A percentile compares a stretch with the other conserved stretches of the same genome.
These are phyloP conservation scores for Xylariaceae sp. DNA, from an alignment of 2,329 filamentous ascomycete genomes.

Conservation along the genomic window DNA sequence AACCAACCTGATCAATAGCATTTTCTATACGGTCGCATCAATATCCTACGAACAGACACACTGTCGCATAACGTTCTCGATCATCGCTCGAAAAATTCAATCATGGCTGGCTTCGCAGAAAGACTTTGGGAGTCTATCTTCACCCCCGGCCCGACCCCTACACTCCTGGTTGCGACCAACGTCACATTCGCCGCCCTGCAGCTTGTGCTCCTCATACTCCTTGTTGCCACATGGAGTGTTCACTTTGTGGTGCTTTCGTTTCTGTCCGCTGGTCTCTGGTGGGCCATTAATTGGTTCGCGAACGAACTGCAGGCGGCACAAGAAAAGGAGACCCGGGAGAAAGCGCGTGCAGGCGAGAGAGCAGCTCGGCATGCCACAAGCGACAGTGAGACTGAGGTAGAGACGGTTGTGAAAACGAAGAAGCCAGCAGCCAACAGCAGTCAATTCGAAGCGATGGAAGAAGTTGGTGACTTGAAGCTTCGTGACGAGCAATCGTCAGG, in stretches of 20 bases:
- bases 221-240: constrained; percentile 78
- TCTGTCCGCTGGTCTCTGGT: constrained; percentile 82
- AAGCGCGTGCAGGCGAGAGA: constrained; percentile 33
- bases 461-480: constrained; percentile 45
- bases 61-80: not conserved
- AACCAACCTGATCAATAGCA: too few relatives aligned
- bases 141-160: constrained; percentile 83
- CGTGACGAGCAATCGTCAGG: constrained; percentile 35
- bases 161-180: constrained; percentile 86
- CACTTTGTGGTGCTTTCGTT: constrained; percentile 82
- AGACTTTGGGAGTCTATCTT: constrained; percentile 92
- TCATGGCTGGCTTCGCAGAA: constrained; percentile 60
- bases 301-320: constrained; percentile 52
- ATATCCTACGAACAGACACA: too few relatives aligned
- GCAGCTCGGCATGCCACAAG: constrained; percentile 28
- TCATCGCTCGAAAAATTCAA: constrained; percentile 4
- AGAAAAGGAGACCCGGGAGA: constrained; percentile 37
- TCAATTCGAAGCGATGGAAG: constrained; percentile 40
- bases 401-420: constrained; percentile 28
- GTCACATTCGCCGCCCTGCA: constrained; percentile 83
- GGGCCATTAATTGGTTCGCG: constrained; percentile 95
- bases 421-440: constrained; percentile 30
- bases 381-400: constrained; percentile 51
- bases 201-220: constrained; percentile 67
- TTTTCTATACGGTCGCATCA: too few relatives aligned